These are phyloP conservation scores for Vitellaria paradoxa DNA, from an alignment of 179 eudicot species.

Conservation along the genomic window DNA sequence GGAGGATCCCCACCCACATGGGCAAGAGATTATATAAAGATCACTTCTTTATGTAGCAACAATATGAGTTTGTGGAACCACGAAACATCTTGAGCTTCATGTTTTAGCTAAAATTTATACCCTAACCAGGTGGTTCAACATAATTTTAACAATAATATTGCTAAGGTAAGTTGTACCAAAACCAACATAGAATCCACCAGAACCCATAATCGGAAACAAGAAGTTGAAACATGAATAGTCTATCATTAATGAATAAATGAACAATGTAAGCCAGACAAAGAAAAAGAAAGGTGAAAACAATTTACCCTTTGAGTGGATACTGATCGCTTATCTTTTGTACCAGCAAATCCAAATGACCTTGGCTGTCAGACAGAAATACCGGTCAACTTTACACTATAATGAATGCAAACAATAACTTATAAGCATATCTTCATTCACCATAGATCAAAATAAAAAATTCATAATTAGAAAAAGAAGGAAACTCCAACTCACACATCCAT, in stretches of 20 bases:
- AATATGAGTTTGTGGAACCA: neutral
- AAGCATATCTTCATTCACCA: neutral
- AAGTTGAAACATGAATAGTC: constrained; percentile 1
- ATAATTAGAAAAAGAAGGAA: neutral
- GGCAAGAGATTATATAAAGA: neutral
- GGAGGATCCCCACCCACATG: neutral
- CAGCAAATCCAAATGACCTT: constrained; percentile 94
- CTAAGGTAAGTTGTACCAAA: neutral
- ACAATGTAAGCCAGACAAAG: neutral
- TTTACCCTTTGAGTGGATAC: constrained; percentile 91
- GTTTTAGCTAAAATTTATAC: neutral
- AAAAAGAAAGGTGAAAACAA: constrained; percentile 6
- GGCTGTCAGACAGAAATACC: constrained; percentile 51
- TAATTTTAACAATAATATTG: neutral
- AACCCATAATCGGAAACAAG: constrained; percentile 8
- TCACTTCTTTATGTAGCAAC: neutral
- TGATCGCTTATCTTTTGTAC: constrained; percentile 97
- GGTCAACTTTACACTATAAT: constrained; percentile 11
- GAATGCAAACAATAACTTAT: neutral
- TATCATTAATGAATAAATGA: neutral
- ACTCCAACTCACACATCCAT: neutral
- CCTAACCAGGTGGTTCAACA: neutral
- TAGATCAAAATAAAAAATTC: neutral
- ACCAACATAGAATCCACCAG: neutral
- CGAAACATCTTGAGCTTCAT: constrained; percentile 1